A percentile compares a stretch with the other conserved stretches of the same genome.
Conservation (phyloP, 495 filamentous ascomycete genomes). For the Daldinia decipiens region DNA sequence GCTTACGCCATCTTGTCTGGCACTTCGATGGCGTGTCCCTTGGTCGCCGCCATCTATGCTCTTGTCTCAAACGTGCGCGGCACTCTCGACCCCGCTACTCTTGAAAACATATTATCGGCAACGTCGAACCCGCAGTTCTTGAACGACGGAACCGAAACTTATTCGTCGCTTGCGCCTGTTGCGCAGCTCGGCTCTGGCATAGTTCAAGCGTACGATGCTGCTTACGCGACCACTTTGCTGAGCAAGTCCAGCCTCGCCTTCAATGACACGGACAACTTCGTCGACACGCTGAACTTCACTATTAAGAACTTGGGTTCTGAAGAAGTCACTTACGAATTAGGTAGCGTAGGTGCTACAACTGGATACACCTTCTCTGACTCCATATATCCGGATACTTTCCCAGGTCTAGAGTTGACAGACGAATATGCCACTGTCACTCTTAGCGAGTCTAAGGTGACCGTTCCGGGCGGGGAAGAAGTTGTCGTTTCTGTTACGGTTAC, state of each 20-base stretch:
- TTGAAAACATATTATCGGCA: constrained; percentile 59
- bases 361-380: constrained; percentile 55
- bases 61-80: constrained; percentile 61
- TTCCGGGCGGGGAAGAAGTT: constrained; percentile 52
- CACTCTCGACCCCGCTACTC: constrained; percentile 58
- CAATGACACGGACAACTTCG: constrained; percentile 66
- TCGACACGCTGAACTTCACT: constrained; percentile 57
- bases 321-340: constrained; percentile 59
- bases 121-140: constrained; percentile 59
- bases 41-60: constrained; percentile 64
- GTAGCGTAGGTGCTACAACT: constrained; percentile 55
- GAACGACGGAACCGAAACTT: constrained; percentile 55
- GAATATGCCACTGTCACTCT: constrained; percentile 52
- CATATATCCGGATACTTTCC: constrained; percentile 52
- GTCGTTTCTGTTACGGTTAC: constrained; percentile 55
- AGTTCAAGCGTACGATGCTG: constrained; percentile 65
- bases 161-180: constrained; percentile 61
- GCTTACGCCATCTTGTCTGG: constrained; percentile 65
- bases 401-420: constrained; percentile 50
- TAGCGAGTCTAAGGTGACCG: constrained; percentile 45
- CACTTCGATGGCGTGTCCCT: constrained; percentile 70
- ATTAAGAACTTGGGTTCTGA: constrained; percentile 62
- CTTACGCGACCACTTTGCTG: constrained; percentile 63
- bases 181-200: constrained; percentile 67
- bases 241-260: constrained; percentile 65